A percentile compares a stretch with the other conserved stretches of the same genome.
Evolutionary conservation across 768 basidiomycete genomes (phyloP).

Genomic region (Hemileccinum impolitum): DNA sequence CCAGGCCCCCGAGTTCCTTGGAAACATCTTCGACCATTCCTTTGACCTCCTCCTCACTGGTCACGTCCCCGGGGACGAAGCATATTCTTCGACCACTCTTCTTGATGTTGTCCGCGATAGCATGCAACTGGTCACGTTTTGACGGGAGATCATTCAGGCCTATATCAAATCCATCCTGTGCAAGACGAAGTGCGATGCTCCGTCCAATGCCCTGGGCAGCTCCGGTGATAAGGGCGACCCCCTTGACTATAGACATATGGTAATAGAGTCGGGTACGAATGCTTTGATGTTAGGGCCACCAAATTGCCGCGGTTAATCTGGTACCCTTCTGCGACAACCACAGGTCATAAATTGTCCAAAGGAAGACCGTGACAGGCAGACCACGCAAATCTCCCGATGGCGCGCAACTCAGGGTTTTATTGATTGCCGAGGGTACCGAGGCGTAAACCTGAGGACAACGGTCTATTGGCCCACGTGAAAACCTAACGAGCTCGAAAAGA

Average conservation of each 20-base stretch:
- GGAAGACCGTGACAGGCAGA: too few relatives aligned
- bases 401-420: too few relatives aligned
- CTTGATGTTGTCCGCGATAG: constrained; percentile 17
- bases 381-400: too few relatives aligned
- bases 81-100: constrained; percentile 13
- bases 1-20: constrained; percentile 25
- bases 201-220: constrained; percentile 27
- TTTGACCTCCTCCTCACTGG: constrained; percentile 38
- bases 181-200: constrained; percentile 9
- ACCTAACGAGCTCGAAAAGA: too few relatives aligned
- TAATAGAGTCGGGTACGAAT: too few relatives aligned
- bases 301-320: too few relatives aligned
- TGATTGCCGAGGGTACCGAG: too few relatives aligned
- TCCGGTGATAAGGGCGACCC: constrained; percentile 27
- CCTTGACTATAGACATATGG: constrained; percentile 15
- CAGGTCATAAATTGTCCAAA: too few relatives aligned
- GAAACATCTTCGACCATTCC: constrained; percentile 33
- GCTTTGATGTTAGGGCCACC: too few relatives aligned
- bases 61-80: constrained; percentile 34
- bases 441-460: too few relatives aligned
- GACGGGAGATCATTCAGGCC: constrained; percentile 23
- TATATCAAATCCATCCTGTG: constrained; percentile 17
- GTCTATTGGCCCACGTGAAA: too few relatives aligned
- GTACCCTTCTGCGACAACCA: too few relatives aligned
- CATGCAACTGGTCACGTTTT: constrained; percentile 3